These are phyloP conservation scores for Babesia bovis DNA, from an alignment of 169 alveolate genomes.

Conservation along the genomic window DNA sequence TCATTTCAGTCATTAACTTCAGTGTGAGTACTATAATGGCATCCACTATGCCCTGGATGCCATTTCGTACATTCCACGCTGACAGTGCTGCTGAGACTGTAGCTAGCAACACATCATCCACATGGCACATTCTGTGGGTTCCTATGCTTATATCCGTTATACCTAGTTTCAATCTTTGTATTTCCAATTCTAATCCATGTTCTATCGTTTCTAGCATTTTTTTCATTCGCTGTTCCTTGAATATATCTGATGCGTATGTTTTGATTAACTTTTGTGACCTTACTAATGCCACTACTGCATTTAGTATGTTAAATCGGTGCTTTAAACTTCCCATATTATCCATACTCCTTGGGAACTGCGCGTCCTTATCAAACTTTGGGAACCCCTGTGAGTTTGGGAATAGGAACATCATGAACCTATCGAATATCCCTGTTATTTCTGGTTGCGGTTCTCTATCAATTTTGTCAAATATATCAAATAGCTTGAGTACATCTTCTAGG, in stretches of 20 bases:
- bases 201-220: constrained; percentile 34
- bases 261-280: constrained; percentile 1
- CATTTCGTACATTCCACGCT: constrained; percentile 29
- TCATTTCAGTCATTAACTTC: constrained; percentile 4
- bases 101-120: constrained; percentile 47
- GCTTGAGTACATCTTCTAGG: constrained; percentile 37
- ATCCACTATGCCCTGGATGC: constrained; percentile 47
- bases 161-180: constrained; percentile 25
- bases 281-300: constrained; percentile 43
- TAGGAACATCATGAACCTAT: constrained; percentile 9
- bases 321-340: background rate
- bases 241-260: constrained; percentile 26
- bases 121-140: constrained; percentile 27
- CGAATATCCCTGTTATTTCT: constrained; percentile 5
- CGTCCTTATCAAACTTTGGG: constrained; percentile 38
- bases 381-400: constrained; percentile 52
- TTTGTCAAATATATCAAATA: constrained; percentile 22
- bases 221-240: constrained; percentile 40
- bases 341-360: constrained; percentile 34
- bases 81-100: constrained; percentile 46
- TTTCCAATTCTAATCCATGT: constrained; percentile 29
- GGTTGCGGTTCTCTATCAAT: constrained; percentile 5
- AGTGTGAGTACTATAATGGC: constrained; percentile 18
- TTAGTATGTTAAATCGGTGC: constrained; percentile 40
- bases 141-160: constrained; percentile 31